Percentiles rank a stretch among this genome's conserved stretches.
Evolutionary conservation across 345 rosid species (phyloP).

Genomic region (Eutrema heterophyllum): DNA sequence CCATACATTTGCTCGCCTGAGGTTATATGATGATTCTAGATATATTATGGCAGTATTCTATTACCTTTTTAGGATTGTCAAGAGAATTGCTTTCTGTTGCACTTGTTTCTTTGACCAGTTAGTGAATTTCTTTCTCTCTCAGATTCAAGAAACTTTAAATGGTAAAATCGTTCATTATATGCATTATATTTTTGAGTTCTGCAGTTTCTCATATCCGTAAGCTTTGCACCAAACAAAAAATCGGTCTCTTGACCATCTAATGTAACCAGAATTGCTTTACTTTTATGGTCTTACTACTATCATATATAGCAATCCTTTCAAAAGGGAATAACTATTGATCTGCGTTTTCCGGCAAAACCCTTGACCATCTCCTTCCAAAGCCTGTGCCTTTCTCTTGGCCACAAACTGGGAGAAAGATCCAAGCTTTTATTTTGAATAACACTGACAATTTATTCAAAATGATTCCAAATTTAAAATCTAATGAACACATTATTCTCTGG

Average conservation of each 20-base stretch:
- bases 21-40: constrained; percentile 5
- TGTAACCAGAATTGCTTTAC: neutral
- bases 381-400: neutral
- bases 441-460: neutral
- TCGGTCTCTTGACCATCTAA: neutral
- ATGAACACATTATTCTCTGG: constrained; percentile 4
- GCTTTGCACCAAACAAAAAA: neutral
- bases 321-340: neutral
- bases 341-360: neutral
- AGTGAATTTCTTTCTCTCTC: constrained; percentile 9
- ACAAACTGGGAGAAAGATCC: neutral
- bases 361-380: neutral
- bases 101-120: constrained; percentile 15
- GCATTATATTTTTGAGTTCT: neutral
- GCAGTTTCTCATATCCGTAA: neutral
- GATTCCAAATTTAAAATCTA: neutral
- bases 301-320: neutral
- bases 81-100: constrained; percentile 7
- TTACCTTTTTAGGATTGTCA: constrained; percentile 11
- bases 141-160: neutral
- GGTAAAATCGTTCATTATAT: neutral
- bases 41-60: neutral
- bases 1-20: constrained; percentile 10
- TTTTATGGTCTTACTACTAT: neutral
- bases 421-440: neutral